Evolutionary conservation across 768 basidiomycete species (phyloP).

Genomic region (Boletus reticuloceps): DNA sequence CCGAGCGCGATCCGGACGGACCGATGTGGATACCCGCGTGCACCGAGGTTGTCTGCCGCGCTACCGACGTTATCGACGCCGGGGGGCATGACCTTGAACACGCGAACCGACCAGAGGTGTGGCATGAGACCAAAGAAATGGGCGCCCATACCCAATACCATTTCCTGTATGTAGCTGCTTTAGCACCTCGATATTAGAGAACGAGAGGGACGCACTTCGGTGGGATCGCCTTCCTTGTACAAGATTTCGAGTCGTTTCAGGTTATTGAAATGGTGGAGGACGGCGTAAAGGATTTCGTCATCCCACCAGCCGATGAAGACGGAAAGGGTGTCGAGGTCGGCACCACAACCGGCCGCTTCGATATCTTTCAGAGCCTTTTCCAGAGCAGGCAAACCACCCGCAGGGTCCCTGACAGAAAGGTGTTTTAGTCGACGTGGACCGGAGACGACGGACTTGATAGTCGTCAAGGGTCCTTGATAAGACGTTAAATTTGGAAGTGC

Average conservation of each 20-base stretch:
- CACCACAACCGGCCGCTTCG: conserved; percentile 15
- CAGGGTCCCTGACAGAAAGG: conserved; percentile 25
- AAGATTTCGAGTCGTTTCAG: conserved; percentile 40
- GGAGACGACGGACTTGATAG: conserved; percentile 24
- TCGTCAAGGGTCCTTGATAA: conserved; percentile 27
- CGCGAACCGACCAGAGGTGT: conserved; percentile 36
- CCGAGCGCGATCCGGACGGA: conserved; percentile 8
- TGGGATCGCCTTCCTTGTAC: conserved; percentile 37
- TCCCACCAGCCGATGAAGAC: conserved; percentile 44
- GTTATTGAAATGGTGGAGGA: conserved; percentile 36
- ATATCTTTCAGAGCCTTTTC: conserved; percentile 29
- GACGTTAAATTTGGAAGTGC: conserved; percentile 20
- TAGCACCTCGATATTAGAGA: neutral
- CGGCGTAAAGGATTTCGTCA: conserved; percentile 43
- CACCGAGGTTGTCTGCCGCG: conserved; percentile 1
- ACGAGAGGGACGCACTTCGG: conserved; percentile 35
- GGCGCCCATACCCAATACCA: conserved; percentile 42
- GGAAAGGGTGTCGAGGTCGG: conserved; percentile 29
- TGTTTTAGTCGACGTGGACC: conserved; percentile 17
- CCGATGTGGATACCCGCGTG: conserved; percentile 13
- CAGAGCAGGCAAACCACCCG: conserved; percentile 18
- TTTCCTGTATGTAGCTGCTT: conserved; percentile 28
- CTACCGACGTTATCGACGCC: conserved; percentile 7
- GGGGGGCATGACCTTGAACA: conserved; percentile 32
- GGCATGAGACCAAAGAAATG: conserved; percentile 39